These are phyloP conservation scores for Auricularia sp. DNA, from an alignment of 768 basidiomycete species.

Conservation along the genomic window DNA sequence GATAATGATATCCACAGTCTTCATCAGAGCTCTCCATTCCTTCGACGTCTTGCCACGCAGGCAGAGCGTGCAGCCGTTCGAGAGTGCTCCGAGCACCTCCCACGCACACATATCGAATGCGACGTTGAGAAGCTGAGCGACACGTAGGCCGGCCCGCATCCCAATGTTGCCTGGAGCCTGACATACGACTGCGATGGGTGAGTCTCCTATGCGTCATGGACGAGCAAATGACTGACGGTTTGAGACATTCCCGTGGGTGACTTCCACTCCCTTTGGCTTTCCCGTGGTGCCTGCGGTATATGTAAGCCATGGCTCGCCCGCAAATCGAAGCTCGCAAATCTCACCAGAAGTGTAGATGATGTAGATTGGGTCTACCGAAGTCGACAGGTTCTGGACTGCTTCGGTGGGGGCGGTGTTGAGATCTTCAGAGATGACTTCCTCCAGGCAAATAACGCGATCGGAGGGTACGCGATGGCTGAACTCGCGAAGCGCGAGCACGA, in stretches of 20 bases:
- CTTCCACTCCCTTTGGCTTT: constrained; percentile 50
- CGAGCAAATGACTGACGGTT: constrained; percentile 33
- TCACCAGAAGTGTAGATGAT: constrained; percentile 54
- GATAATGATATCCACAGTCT: constrained; percentile 42
- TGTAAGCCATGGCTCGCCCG: background rate
- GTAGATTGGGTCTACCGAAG: constrained; percentile 27
- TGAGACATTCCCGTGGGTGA: constrained; percentile 48
- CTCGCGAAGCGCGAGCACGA: constrained; percentile 35
- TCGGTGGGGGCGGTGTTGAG: background rate
- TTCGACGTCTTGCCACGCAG: constrained; percentile 41
- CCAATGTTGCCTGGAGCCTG: constrained; percentile 44
- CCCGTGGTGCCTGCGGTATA: constrained; percentile 38
- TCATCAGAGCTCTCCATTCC: constrained; percentile 42
- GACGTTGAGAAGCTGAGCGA: constrained; percentile 53
- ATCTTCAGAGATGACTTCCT: constrained; percentile 11
- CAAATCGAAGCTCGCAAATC: constrained; percentile 7
- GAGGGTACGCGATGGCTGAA: constrained; percentile 29
- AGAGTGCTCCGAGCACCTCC: constrained; percentile 45
- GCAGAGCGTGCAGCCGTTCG: constrained; percentile 44
- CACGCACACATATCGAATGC: constrained; percentile 62
- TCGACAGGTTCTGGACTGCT: constrained; percentile 25
- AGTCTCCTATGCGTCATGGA: background rate
- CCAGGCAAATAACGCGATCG: constrained; percentile 16
- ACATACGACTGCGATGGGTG: constrained; percentile 27
- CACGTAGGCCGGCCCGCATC: constrained; percentile 46